These are phyloP conservation scores for Pseudocercospora fuligena DNA, from an alignment of 2,329 filamentous ascomycete genomes.

Conservation along the genomic window DNA sequence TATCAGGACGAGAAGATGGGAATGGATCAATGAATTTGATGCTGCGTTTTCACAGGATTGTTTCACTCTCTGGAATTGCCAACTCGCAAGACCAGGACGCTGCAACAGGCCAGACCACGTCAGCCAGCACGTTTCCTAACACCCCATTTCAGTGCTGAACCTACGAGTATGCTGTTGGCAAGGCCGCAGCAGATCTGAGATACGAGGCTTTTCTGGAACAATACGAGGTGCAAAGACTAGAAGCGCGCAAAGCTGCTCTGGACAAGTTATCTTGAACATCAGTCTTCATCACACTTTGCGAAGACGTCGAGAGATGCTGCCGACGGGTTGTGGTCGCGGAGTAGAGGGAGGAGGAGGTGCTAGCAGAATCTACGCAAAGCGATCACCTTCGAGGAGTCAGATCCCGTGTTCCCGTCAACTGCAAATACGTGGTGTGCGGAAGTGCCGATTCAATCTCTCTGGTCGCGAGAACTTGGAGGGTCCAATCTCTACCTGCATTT, in stretches of 20 bases:
- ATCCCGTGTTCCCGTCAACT: too few relatives aligned
- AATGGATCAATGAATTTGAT: too few relatives aligned
- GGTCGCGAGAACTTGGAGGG: too few relatives aligned
- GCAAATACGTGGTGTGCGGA: too few relatives aligned
- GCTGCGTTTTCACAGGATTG: slow-evolving; percentile 27
- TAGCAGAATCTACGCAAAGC: too few relatives aligned
- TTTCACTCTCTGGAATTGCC: slow-evolving; percentile 24
- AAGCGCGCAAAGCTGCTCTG: slow-evolving; percentile 49
- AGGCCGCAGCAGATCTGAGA: neutral
- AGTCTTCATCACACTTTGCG: slow-evolving; percentile 57
- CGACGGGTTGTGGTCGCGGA: slow-evolving; percentile 48
- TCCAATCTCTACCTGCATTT: too few relatives aligned
- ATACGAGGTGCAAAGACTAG: slow-evolving; percentile 48
- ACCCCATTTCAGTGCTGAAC: neutral
- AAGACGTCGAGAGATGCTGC: slow-evolving; percentile 58
- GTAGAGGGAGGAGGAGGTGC: too few relatives aligned
- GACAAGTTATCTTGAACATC: slow-evolving; percentile 58
- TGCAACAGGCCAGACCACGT: neutral
- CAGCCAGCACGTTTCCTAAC: neutral
- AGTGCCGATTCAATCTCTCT: too few relatives aligned
- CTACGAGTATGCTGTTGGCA: slow-evolving; percentile 16
- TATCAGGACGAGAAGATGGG: too few relatives aligned
- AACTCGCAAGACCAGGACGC: neutral
- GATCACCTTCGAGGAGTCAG: too few relatives aligned
- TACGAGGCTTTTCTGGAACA: slow-evolving; percentile 25